phyloP scores from a whole-genome alignment of 2,329 filamentous ascomycete species.

The Grosmannia clavigera region DNA sequence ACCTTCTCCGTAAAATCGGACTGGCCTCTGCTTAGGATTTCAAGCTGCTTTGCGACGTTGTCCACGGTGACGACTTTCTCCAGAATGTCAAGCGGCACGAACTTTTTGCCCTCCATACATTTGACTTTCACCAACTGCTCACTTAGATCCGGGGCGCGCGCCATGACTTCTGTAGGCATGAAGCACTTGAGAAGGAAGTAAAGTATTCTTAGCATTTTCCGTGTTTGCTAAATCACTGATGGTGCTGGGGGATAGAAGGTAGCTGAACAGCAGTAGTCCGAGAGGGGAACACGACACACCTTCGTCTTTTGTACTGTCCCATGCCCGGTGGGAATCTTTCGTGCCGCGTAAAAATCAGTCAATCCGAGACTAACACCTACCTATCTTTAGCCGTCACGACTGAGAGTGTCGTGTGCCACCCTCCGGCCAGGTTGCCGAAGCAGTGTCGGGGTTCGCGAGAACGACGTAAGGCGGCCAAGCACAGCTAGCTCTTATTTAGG shows the following conservation, averaged over 20 bases:
- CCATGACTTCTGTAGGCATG: not conserved
- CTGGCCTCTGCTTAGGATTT: not conserved
- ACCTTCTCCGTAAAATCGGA: not conserved
- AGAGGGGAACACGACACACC: not conserved
- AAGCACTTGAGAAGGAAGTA: not conserved
- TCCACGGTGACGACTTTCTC: not conserved
- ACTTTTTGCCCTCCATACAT: not conserved
- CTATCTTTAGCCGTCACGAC: too few species aligned
- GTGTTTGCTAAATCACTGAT: not conserved
- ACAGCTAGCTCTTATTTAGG: not conserved
- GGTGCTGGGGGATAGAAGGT: not conserved
- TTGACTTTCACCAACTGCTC: not conserved
- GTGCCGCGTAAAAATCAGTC: too few species aligned
- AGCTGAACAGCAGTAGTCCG: not conserved
- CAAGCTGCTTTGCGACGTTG: not conserved
- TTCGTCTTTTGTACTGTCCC: not conserved
- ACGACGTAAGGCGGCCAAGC: not conserved
- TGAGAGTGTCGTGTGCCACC: too few species aligned
- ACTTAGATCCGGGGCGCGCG: not conserved
- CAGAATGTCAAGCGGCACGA: not conserved
- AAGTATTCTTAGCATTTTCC: not conserved
- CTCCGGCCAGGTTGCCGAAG: not conserved
- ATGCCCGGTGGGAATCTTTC: not conserved
- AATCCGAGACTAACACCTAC: too few species aligned
- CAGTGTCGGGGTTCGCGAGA: not conserved